These are phyloP conservation scores for Diaporthe sp. DNA, from an alignment of 2,329 filamentous ascomycete species.

Conservation along the genomic window DNA sequence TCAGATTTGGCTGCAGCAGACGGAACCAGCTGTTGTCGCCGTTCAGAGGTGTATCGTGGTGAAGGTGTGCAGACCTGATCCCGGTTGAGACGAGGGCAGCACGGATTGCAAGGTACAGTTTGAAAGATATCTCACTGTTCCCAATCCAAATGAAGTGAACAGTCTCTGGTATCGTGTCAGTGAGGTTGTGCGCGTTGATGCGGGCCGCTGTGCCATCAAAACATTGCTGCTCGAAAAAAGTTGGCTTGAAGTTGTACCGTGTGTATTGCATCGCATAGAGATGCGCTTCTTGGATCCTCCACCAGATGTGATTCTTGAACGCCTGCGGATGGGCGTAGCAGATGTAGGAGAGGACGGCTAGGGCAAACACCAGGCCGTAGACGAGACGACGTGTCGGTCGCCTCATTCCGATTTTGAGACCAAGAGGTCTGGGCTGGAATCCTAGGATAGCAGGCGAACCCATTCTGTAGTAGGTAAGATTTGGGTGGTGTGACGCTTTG, in stretches of 20 bases:
- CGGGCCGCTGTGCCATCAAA: neutral
- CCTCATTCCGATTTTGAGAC: neutral
- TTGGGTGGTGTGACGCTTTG: too few relatives aligned
- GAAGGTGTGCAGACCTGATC: neutral
- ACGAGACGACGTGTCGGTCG: neutral
- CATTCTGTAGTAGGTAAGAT: neutral
- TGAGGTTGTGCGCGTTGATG: slow-evolving; percentile 15
- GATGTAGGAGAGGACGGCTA: neutral
- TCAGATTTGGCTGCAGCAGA: neutral
- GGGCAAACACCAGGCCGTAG: neutral
- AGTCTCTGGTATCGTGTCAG: neutral
- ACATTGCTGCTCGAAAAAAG: neutral
- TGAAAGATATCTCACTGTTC: neutral
- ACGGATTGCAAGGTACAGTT: neutral
- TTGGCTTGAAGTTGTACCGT: slow-evolving; percentile 14
- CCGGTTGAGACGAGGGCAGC: neutral
- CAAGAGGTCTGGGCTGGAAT: neutral
- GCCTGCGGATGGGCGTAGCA: neutral
- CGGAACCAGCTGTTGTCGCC: neutral
- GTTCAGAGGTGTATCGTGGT: slow-evolving; percentile 3
- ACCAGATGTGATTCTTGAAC: neutral
- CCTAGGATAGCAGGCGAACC: neutral
- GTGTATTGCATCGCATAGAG: neutral
- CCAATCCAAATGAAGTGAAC: slow-evolving; percentile 8
- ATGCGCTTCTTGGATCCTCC: neutral